These are phyloP conservation scores for Wickerhamiella slavikovae DNA, from an alignment of 805 yeast genomes.

Conservation along the genomic window DNA sequence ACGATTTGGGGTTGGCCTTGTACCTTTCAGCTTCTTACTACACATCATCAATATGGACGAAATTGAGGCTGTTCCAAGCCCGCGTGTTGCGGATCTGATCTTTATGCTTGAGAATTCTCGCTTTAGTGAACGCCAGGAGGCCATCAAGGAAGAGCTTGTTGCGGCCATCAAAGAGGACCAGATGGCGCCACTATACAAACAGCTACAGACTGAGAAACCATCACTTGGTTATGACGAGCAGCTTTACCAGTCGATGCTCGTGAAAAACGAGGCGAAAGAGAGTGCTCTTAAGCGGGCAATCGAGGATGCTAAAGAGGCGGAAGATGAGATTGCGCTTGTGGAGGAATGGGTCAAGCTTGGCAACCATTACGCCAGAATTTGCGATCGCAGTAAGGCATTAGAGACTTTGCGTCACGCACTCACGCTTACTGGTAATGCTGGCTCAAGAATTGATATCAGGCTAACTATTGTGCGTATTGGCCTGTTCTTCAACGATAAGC, in stretches of 20 bases:
- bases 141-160: slow-evolving; percentile 26
- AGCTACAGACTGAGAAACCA: slow-evolving; percentile 30
- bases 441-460: slow-evolving; percentile 71
- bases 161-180: slow-evolving; percentile 35
- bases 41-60: too few species aligned
- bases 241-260: slow-evolving; percentile 29
- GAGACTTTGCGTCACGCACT: slow-evolving; percentile 49
- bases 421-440: slow-evolving; percentile 66
- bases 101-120: slow-evolving; percentile 33
- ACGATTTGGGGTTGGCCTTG: too few species aligned
- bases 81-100: slow-evolving; percentile 59
- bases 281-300: slow-evolving; percentile 25
- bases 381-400: slow-evolving; percentile 56
- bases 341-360: slow-evolving; percentile 64
- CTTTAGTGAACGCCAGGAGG: slow-evolving; percentile 22
- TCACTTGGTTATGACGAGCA: slow-evolving; percentile 37
- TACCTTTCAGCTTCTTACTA: too few species aligned
- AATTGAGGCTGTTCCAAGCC: slow-evolving; percentile 40
- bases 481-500: slow-evolving; percentile 68
- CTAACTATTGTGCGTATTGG: slow-evolving; percentile 73
- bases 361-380: slow-evolving; percentile 68
- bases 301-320: slow-evolving; percentile 46
- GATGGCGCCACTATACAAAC: slow-evolving; percentile 68
- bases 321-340: slow-evolving; percentile 69
- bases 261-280: slow-evolving; percentile 35